Conservation (phyloP, 495 filamentous ascomycete species). For the Immersiella caudata region DNA sequence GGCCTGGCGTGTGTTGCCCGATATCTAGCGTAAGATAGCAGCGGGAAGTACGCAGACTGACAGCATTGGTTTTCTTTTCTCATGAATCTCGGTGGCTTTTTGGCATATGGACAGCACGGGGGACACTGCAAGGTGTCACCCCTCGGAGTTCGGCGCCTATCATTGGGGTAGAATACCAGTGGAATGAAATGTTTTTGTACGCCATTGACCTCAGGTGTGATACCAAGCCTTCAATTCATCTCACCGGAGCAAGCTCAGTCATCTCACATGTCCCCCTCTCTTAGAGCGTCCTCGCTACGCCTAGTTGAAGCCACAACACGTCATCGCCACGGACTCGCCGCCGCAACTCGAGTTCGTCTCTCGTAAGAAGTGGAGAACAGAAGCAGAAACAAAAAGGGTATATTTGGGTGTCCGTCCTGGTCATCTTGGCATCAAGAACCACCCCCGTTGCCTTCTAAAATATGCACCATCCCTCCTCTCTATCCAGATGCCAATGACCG, state of each 20-base stretch:
- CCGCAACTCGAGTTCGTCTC: not conserved
- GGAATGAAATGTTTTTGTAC: not conserved
- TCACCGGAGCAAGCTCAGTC: no score
- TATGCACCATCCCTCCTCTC: not conserved
- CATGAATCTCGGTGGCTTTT: not conserved
- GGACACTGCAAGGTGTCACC: not conserved
- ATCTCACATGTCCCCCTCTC: not conserved
- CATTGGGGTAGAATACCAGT: not conserved
- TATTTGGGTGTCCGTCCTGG: not conserved
- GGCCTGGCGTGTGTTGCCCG: not conserved
- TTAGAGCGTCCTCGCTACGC: not conserved
- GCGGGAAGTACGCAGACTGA: not conserved
- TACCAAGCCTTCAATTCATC: not conserved
- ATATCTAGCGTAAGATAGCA: not conserved
- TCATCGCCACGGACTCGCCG: not conserved
- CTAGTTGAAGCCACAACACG: not conserved
- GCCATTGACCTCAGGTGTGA: not conserved
- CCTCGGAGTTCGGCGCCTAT: not conserved
- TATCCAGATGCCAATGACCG: not conserved
- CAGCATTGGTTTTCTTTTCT: not conserved
- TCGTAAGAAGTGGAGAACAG: not conserved
- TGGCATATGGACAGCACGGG: not conserved
- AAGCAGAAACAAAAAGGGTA: not conserved
- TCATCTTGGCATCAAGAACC: not conserved
- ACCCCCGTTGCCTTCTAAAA: slow-evolving; percentile 3